Conservation (phyloP, 176 grass and related monocot species). For the Triticum timopheevii region DNA sequence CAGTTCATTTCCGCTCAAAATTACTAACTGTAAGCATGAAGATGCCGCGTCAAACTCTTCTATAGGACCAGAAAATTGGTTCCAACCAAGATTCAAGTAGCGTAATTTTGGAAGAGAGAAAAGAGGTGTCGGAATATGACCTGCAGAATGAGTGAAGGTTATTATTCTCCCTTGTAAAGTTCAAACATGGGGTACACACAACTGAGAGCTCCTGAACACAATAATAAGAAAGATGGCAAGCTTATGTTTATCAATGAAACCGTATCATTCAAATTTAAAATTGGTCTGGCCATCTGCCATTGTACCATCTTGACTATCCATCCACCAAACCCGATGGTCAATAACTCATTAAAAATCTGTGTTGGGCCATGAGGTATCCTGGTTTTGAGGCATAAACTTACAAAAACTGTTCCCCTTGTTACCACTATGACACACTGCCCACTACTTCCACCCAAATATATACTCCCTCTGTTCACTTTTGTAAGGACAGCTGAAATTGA, state of each 20-base stretch:
- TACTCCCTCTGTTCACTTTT: no score
- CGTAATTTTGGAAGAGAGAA: neutral
- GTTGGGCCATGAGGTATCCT: no score
- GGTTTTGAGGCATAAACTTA: no score
- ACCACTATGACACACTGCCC: no score
- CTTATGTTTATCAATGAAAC: neutral
- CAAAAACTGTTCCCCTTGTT: no score
- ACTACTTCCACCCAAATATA: no score
- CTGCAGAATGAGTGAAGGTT: neutral
- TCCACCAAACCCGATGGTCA: no score
- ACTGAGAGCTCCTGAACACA: neutral
- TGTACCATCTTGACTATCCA: no score
- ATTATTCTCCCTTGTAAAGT: neutral
- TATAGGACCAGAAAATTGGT: slow-evolving; percentile 11
- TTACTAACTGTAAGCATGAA: neutral
- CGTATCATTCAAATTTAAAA: no score
- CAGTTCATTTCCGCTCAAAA: neutral
- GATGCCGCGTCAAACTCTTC: neutral
- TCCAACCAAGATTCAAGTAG: rapidly evolving
- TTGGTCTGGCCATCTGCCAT: no score
- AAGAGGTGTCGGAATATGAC: neutral
- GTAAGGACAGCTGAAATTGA: no score
- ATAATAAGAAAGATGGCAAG: neutral
- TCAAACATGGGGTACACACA: neutral
- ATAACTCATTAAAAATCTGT: no score